These are phyloP conservation scores for Yamadazyma atmosphaerica DNA, from an alignment of 1,139 yeast species.

Conservation along the genomic window DNA sequence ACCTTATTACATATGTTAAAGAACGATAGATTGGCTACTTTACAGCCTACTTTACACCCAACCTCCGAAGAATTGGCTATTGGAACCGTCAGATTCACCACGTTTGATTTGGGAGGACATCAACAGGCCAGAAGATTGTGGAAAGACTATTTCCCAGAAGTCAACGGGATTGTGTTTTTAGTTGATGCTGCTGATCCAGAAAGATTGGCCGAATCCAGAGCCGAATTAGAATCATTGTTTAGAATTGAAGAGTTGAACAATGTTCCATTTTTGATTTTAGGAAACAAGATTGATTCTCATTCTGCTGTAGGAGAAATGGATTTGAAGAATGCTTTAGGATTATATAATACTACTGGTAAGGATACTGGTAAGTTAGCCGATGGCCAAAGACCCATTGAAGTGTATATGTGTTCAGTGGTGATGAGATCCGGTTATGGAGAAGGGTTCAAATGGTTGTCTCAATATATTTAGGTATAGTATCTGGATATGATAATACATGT, in stretches of 20 bases:
- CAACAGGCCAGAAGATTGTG: constrained; percentile 98
- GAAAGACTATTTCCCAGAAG: constrained; percentile 99
- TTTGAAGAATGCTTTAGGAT: constrained; percentile 85
- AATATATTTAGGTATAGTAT: constrained; percentile 69
- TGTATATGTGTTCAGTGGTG: constrained; percentile 95
- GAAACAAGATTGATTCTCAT: constrained; percentile 94
- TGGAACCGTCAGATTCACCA: constrained; percentile 94
- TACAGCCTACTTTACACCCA: constrained; percentile 98
- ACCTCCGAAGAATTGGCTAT: constrained; percentile 97
- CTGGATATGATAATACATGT: too few relatives aligned
- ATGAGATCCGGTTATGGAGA: constrained; percentile 97
- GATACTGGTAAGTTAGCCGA: constrained; percentile 69
- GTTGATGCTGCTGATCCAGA: constrained; percentile 98
- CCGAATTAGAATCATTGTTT: constrained; percentile 89
- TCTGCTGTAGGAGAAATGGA: constrained; percentile 95
- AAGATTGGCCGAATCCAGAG: constrained; percentile 91
- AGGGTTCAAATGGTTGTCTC: constrained; percentile 95
- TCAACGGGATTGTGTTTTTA: constrained; percentile 92
- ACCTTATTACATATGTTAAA: constrained; percentile 95
- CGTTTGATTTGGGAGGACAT: constrained; percentile 98
- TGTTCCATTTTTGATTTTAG: constrained; percentile 92
- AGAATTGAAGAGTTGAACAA: constrained; percentile 84
- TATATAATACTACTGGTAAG: constrained; percentile 85
- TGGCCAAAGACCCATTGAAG: constrained; percentile 88
- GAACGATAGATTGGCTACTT: constrained; percentile 95